Base-by-base conservation (phyloP, 2,329 filamentous ascomycete genomes). In the Colletotrichum salicis region DNA sequence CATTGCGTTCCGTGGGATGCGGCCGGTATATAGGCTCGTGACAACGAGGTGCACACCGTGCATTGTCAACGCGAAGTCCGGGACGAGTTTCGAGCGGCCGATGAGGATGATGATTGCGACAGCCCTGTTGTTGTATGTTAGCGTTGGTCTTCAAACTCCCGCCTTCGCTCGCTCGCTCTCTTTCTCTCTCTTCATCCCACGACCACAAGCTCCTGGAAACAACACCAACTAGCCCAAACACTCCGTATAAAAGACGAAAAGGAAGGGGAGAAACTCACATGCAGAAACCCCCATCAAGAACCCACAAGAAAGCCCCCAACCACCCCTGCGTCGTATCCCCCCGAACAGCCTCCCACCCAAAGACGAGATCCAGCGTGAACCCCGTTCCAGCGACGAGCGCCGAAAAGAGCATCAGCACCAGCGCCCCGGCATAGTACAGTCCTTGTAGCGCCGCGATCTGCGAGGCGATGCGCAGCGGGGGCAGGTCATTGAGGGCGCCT, bases 61-160 rank as follows among this genome's bases (percentile, higher is more conserved):
- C 22, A 98, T 89, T 2, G 96, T 97, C 29, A 98, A 85, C 37
- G 94, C 94, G 81, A 98, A 99, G 83, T 99, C 96, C 76, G 94
- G 94, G 62, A 98, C 93, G 72, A 98, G 92, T 82, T 98, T 98
- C 59, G 93, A 96, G 73, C 96, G 94, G 24, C 92, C 91, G 76
- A 99, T 90, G 70, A 98, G 86, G 65, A 96, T 84, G 62, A 97
- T 90, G 70, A 98, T 92, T 54, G 94, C 93, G 70, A 97, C 90
- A 54, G 94, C 90, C 79, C 96, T 98, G 78, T 71, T 22, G 31
- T 52, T 10, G 10, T 22, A 29, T 10, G 29, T 51, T 19, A 65
- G 54, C 52, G 27, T 11, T 29, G 12, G 12, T 29, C 24, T 15
- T 31, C 13, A 19, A 8, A 5, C 19, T 37, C 15, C 0, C 15